A percentile compares a stretch with the other conserved stretches of the same genome.
Evolutionary conservation across 768 basidiomycete genomes (phyloP).

Genomic region (Pulveroboletus sp.): DNA sequence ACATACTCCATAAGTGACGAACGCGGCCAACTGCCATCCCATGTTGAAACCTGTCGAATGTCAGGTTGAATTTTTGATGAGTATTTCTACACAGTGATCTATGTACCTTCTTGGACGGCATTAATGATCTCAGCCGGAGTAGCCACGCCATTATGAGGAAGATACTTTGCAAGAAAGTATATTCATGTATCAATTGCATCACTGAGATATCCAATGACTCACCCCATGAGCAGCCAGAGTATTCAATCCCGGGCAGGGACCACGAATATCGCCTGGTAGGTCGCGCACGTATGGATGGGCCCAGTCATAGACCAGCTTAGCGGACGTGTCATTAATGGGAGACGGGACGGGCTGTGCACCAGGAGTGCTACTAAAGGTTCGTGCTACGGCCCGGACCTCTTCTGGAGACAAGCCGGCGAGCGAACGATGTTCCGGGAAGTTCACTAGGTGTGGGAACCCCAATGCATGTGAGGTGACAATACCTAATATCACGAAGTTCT

Average conservation of each 20-base stretch:
- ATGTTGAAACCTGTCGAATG: conserved; percentile 19
- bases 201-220: background rate
- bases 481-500: background rate
- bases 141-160: conserved; percentile 17
- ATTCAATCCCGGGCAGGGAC: conserved; percentile 24
- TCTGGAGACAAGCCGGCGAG: conserved; percentile 16
- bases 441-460: conserved; percentile 12
- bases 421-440: conserved; percentile 20
- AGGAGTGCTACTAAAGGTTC: conserved; percentile 15
- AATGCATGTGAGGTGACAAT: conserved; percentile 4
- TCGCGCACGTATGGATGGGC: conserved; percentile 14
- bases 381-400: conserved; percentile 12
- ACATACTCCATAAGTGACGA: conserved; percentile 21
- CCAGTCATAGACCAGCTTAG: conserved; percentile 19
- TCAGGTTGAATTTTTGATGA: background rate
- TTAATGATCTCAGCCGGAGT: conserved; percentile 22
- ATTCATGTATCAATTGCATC: background rate
- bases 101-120: conserved; percentile 20
- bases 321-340: conserved; percentile 20
- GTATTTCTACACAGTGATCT: too few species aligned
- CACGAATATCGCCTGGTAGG: conserved; percentile 21
- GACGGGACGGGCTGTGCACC: conserved; percentile 22
- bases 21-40: conserved; percentile 19
- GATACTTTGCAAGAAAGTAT: conserved; percentile 8
- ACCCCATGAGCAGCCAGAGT: conserved; percentile 27